Evolutionary conservation across 345 rosid genomes (phyloP), one percentile per base, ranked within the genome.

Genomic region (Salix arbutifolia): DNA sequence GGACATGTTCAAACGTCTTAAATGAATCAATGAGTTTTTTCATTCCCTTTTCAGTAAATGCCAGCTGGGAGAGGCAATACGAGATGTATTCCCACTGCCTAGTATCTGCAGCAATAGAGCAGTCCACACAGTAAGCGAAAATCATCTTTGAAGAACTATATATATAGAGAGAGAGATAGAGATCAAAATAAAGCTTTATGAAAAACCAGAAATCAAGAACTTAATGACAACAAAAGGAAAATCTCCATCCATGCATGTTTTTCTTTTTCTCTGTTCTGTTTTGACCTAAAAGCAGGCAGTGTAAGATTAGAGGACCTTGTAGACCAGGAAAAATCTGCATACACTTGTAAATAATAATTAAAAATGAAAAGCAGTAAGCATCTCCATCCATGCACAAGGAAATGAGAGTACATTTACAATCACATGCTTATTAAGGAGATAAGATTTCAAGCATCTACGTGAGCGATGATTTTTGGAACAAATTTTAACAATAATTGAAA

Each of bases 41-140:
- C 71, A 91, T 88, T 74, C 99, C 98, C 82, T 91, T 96, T 76
- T 96, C 99, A 65, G 98, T 93, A 84, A 93, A 96, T 48, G 95
- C 71, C 77, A 96, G 88, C 82, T 93, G 92, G 60, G 99, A 91
- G 80, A 96, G 98, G 81, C 97, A 96, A 78, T 93, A 96, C 77
- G 95, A 92, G 76, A 93, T 91, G 84, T 85, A 86, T 84, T 96
- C 95, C 97, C 97, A 96, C 79, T 92, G 98, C 76, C 84, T 87
- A 76, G 85, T 76, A 87, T 92, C 99, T 96, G 97, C 88, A 84
- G 40, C 82, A 77, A 69, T 78, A 67, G 70, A 70, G 53, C 71
- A 64, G 71, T 71, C 23, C 67, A 10, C 21, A 40, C 25, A 61
- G 3, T 71, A 40, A 35, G 13, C 19, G 25, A 70, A 40, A 40